phyloP scores from a whole-genome alignment of 495 filamentous ascomycete genomes.

The Bryoglossum gracile region DNA sequence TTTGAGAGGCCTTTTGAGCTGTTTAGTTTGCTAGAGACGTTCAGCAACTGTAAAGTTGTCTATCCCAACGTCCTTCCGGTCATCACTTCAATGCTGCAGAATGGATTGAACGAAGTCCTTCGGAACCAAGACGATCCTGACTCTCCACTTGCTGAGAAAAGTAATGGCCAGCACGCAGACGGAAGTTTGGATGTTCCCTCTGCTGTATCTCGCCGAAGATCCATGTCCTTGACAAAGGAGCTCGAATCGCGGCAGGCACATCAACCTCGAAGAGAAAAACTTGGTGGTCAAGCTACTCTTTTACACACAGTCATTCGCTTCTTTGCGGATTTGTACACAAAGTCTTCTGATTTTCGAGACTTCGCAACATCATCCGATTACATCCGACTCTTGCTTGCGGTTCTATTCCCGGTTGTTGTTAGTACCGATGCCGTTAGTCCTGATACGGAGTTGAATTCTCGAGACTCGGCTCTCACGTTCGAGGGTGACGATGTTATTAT shows the following conservation, averaged over 20 bases:
- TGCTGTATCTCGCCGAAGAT: slow-evolving; percentile 22
- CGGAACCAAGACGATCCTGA: slow-evolving; percentile 52
- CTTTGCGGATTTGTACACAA: slow-evolving; percentile 64
- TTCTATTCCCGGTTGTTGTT: slow-evolving; percentile 78
- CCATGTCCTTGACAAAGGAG: slow-evolving; percentile 37
- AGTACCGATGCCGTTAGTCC: slow-evolving; percentile 75
- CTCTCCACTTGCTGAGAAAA: slow-evolving; percentile 32
- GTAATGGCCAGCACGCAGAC: slow-evolving; percentile 4
- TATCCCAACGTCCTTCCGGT: slow-evolving; percentile 76
- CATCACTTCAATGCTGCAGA: slow-evolving; percentile 82
- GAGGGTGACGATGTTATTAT: slow-evolving; percentile 80
- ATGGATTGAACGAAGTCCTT: slow-evolving; percentile 62
- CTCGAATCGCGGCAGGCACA: slow-evolving; percentile 36
- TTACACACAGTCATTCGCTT: slow-evolving; percentile 72
- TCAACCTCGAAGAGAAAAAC: slow-evolving; percentile 38
- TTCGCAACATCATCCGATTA: slow-evolving; percentile 74
- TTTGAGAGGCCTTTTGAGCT: slow-evolving; percentile 66
- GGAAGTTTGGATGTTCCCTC: slow-evolving; percentile 10
- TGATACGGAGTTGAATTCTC: slow-evolving; percentile 73
- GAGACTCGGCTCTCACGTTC: slow-evolving; percentile 71
- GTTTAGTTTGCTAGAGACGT: slow-evolving; percentile 63
- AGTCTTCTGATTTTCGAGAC: slow-evolving; percentile 68
- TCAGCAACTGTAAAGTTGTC: slow-evolving; percentile 56
- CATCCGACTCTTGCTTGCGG: slow-evolving; percentile 64
- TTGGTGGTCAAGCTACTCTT: slow-evolving; percentile 45